These are phyloP conservation scores for Boletus tylopilopsis DNA, from an alignment of 768 basidiomycete genomes.

Conservation along the genomic window DNA sequence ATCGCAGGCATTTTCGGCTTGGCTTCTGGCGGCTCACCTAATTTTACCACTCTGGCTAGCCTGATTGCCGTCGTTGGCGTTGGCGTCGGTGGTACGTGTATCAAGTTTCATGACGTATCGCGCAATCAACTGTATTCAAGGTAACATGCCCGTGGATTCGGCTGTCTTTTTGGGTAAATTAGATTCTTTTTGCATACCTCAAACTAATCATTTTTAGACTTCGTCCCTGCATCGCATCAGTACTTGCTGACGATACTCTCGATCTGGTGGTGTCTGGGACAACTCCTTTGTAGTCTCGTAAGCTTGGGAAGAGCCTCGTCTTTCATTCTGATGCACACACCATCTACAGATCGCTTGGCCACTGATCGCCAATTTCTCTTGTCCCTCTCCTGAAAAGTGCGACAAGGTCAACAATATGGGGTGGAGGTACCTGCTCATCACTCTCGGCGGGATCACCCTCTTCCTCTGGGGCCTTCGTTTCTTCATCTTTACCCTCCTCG, in stretches of 20 bases:
- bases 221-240: constrained; percentile 51
- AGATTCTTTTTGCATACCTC: not conserved
- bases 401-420: constrained; percentile 52
- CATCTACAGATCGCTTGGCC: constrained; percentile 53
- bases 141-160: constrained; percentile 56
- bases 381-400: constrained; percentile 35
- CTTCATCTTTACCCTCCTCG: constrained; percentile 49
- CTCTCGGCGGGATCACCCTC: constrained; percentile 50
- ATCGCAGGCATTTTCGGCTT: constrained; percentile 52
- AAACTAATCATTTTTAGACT: constrained; percentile 32
- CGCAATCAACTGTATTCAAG: constrained; percentile 9
- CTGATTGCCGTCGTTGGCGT: constrained; percentile 44
- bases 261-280: constrained; percentile 59
- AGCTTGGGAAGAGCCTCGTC: constrained; percentile 1
- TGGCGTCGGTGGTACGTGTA: constrained; percentile 43
- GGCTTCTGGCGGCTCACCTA: constrained; percentile 43
- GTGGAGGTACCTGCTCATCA: constrained; percentile 58
- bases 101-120: not conserved
- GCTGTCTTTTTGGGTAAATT: constrained; percentile 46
- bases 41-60: constrained; percentile 46
- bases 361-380: constrained; percentile 53
- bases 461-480: constrained; percentile 51
- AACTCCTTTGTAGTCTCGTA: constrained; percentile 47
- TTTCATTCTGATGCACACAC: not conserved
- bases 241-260: constrained; percentile 56